Evolutionary conservation across 345 rosid species (phyloP).

Genomic region (Lenwebbia sp.): DNA sequence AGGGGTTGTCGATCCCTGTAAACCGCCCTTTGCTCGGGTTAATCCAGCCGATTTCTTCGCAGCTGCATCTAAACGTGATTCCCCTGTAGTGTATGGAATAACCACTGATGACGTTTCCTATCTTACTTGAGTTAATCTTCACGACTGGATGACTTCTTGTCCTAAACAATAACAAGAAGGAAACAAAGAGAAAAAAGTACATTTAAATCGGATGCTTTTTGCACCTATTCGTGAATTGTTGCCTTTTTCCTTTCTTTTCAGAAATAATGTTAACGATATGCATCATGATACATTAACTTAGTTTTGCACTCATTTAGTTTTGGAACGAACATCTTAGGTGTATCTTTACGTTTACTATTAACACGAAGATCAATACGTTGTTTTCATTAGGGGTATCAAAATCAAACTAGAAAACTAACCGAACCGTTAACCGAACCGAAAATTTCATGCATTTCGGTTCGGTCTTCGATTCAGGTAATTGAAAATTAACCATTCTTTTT

Average conservation of each 20-base stretch:
- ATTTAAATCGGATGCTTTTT: neutral
- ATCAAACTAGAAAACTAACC: too few species aligned
- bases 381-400: neutral
- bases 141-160: neutral
- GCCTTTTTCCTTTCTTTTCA: neutral
- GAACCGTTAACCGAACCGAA: too few species aligned
- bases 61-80: neutral
- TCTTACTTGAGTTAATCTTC: neutral
- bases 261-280: neutral
- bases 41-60: neutral
- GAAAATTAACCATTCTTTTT: too few species aligned
- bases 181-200: neutral
- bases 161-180: neutral
- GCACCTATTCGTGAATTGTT: neutral
- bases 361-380: neutral
- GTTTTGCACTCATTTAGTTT: neutral
- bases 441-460: too few species aligned
- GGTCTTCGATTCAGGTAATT: too few species aligned
- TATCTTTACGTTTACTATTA: neutral
- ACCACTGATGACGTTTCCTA: neutral
- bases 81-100: neutral
- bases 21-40: neutral
- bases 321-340: neutral
- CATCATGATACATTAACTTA: neutral
- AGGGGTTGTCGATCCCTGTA: neutral